phyloP scores from a whole-genome alignment of 805 yeast species.

The Sugiyamaella qingdaonensis region DNA sequence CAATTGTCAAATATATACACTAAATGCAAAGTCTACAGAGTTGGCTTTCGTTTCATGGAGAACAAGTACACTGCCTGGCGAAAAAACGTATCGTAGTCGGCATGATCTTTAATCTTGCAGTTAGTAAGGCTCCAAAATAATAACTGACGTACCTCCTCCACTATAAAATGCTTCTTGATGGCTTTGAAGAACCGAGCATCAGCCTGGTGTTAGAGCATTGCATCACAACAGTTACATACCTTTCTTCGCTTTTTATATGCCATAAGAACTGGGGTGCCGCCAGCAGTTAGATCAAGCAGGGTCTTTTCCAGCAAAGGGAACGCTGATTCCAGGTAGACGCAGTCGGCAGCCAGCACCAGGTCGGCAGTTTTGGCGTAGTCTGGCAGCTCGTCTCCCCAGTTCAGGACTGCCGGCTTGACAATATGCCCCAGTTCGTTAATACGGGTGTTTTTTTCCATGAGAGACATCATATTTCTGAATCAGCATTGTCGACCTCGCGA shows the following conservation, averaged over 20 bases:
- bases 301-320: conserved; percentile 51
- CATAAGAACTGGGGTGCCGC: conserved; percentile 45
- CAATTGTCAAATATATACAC: not conserved
- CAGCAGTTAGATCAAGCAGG: conserved; percentile 41
- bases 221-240: conserved; percentile 22
- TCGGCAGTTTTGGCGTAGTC: conserved; percentile 38
- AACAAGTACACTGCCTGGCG: conserved; percentile 42
- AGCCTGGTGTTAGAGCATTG: conserved; percentile 29
- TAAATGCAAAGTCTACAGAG: not conserved
- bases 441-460: conserved; percentile 44
- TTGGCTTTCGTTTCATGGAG: conserved; percentile 30
- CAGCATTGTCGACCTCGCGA: not conserved
- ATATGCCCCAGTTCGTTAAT: conserved; percentile 36
- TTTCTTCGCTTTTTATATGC: conserved; percentile 53
- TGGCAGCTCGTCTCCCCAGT: conserved; percentile 46
- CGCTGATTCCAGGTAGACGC: conserved; percentile 53
- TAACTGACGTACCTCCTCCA: conserved; percentile 27
- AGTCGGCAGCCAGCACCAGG: conserved; percentile 54
- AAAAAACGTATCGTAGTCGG: conserved; percentile 34
- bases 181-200: conserved; percentile 37
- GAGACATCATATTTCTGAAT: conserved; percentile 38
- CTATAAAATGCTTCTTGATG: conserved; percentile 28
- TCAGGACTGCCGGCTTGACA: conserved; percentile 41
- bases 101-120: conserved; percentile 27
- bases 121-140: conserved; percentile 9